phyloP scores from a whole-genome alignment of 176 grass and related monocot species.

The Microstegium vimineum region DNA sequence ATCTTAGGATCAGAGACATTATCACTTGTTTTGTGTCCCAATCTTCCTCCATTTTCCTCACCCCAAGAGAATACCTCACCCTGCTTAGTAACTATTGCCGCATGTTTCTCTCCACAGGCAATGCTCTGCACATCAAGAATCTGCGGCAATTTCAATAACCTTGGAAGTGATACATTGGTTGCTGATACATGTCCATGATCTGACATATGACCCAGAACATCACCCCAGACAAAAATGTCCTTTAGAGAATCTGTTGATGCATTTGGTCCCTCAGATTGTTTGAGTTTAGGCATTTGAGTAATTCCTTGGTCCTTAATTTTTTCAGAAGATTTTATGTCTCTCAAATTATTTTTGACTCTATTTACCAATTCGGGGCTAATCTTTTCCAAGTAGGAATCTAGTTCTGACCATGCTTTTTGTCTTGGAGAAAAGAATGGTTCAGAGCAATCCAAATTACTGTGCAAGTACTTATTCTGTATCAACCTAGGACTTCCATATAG shows the following conservation, averaged over 20 bases:
- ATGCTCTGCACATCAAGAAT: conserved; percentile 69
- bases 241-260: conserved; percentile 48
- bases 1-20: conserved; percentile 54
- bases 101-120: conserved; percentile 73
- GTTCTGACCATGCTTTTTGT: conserved; percentile 60
- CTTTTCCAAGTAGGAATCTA: conserved; percentile 77
- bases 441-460: conserved; percentile 52
- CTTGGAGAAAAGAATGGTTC: conserved; percentile 72
- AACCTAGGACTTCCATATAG: conserved; percentile 83
- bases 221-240: conserved; percentile 93
- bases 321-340: conserved; percentile 33
- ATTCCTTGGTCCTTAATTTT: conserved; percentile 41
- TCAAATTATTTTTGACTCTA: conserved; percentile 42
- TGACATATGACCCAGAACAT: conserved; percentile 44
- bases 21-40: conserved; percentile 65
- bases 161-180: conserved; percentile 62
- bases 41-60: conserved; percentile 61
- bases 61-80: conserved; percentile 97
- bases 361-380: conserved; percentile 55
- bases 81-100: conserved; percentile 86
- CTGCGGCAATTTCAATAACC: conserved; percentile 61
- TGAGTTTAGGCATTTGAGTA: conserved; percentile 44
- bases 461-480: conserved; percentile 50
- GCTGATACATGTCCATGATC: conserved; percentile 36
- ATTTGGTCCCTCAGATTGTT: conserved; percentile 38